Conservation (phyloP, 306 rosid species). For the Herpetospermum pedunculosum region DNA sequence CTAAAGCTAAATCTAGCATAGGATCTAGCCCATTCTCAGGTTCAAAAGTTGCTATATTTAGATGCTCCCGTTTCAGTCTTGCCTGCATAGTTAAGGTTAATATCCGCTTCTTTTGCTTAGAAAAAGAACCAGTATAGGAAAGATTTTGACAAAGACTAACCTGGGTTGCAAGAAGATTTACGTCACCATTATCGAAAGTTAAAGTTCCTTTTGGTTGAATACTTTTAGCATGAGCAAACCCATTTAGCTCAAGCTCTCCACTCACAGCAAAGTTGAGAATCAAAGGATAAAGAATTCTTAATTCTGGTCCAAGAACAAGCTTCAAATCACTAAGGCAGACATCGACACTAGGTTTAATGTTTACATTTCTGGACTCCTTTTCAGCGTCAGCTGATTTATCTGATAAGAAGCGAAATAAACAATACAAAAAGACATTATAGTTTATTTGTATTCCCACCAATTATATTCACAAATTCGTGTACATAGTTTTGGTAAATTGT, state of each 20-base stretch:
- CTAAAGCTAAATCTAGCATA: slow-evolving; percentile 79
- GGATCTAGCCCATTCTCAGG: slow-evolving; percentile 92
- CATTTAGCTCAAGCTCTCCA: slow-evolving; percentile 89
- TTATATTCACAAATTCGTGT: neutral
- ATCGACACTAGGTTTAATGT: slow-evolving; percentile 48
- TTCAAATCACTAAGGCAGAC: slow-evolving; percentile 67
- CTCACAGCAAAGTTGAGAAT: slow-evolving; percentile 70
- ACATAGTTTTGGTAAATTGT: neutral
- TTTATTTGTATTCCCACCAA: neutral
- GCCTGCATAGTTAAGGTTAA: slow-evolving; percentile 39
- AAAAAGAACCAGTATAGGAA: slow-evolving; percentile 3
- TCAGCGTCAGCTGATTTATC: slow-evolving; percentile 41
- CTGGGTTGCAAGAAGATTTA: slow-evolving; percentile 93
- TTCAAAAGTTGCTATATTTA: slow-evolving; percentile 76
- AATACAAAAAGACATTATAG: neutral
- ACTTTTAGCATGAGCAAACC: slow-evolving; percentile 62
- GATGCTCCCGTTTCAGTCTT: slow-evolving; percentile 79
- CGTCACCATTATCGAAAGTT: slow-evolving; percentile 81
- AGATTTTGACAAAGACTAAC: slow-evolving; percentile 19
- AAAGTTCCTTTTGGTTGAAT: slow-evolving; percentile 74
- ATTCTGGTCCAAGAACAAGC: slow-evolving; percentile 84
- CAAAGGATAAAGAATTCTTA: slow-evolving; percentile 82
- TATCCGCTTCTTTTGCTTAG: slow-evolving; percentile 8
- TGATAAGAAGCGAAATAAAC: slow-evolving; percentile 13
- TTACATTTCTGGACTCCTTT: slow-evolving; percentile 43